Percentiles rank a stretch among this genome's conserved stretches.
Evolutionary conservation across 2,329 filamentous ascomycete genomes (phyloP).

Genomic region (Paraphoma chrysanthemicola): DNA sequence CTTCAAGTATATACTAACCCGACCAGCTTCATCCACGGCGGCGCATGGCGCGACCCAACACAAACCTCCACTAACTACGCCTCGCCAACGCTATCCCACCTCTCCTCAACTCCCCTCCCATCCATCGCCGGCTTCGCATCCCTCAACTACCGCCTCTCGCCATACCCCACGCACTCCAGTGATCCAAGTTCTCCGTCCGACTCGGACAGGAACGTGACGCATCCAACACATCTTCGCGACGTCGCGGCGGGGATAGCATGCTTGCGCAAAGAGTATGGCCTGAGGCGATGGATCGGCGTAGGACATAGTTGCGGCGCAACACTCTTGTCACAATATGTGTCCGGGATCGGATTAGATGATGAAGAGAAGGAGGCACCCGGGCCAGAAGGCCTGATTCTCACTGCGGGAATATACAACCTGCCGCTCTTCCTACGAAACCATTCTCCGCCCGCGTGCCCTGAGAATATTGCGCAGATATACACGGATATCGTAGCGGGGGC

Average conservation of each 20-base stretch:
- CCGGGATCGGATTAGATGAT: conserved; percentile 20
- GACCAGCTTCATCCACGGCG: conserved; percentile 56
- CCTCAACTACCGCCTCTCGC: conserved; percentile 69
- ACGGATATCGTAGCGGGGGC: conserved; percentile 64
- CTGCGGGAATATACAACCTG: conserved; percentile 73
- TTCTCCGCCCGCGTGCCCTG: conserved; percentile 34
- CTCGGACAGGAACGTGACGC: conserved; percentile 55
- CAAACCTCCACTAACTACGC: conserved; percentile 45
- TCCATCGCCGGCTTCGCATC: conserved; percentile 68
- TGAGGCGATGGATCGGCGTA: conserved; percentile 61
- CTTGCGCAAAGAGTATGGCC: conserved; percentile 57
- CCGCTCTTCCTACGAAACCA: conserved; percentile 59
- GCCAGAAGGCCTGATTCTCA: conserved; percentile 60
- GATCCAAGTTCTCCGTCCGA: conserved; percentile 58
- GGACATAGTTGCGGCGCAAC: conserved; percentile 72
- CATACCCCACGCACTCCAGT: conserved; percentile 52
- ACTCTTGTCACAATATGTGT: conserved; percentile 64
- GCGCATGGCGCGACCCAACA: conserved; percentile 58
- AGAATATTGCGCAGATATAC: conserved; percentile 58
- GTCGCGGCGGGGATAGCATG: conserved; percentile 60
- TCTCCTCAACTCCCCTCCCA: conserved; percentile 30
- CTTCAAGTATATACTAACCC: neutral
- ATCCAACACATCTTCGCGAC: conserved; percentile 69
- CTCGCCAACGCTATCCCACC: conserved; percentile 44
- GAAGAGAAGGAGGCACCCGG: neutral